phyloP scores from a whole-genome alignment of 2,329 filamentous ascomycete species.

The Pseudogymnoascus sp. region DNA sequence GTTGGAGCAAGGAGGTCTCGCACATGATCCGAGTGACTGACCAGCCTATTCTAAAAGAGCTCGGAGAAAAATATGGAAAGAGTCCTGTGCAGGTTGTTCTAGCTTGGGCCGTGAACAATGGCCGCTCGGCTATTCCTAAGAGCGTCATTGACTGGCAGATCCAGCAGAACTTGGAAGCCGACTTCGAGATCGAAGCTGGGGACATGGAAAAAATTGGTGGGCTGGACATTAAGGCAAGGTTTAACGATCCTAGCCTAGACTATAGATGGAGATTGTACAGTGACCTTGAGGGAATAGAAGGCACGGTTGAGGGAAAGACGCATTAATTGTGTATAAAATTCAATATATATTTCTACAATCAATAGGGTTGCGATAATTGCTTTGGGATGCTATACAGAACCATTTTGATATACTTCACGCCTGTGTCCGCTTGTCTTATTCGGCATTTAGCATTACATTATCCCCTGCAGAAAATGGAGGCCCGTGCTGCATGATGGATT shows the following conservation, averaged over 20 bases:
- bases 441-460: not conserved
- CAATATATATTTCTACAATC: not conserved
- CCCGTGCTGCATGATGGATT: not conserved
- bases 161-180: constrained; percentile 19
- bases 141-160: constrained; percentile 30
- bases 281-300: constrained; percentile 21
- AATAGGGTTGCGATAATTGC: not conserved
- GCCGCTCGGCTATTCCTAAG: constrained; percentile 31
- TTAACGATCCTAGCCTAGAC: constrained; percentile 19
- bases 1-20: constrained; percentile 26
- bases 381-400: not conserved
- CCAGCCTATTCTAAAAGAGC: constrained; percentile 22
- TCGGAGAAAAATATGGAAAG: constrained; percentile 25
- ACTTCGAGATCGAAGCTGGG: constrained; percentile 33
- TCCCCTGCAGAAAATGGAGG: not conserved
- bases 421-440: not conserved
- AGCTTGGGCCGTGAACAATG: constrained; percentile 29
- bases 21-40: constrained; percentile 26
- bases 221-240: constrained; percentile 26
- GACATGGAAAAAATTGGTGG: constrained; percentile 36
- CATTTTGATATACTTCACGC: not conserved
- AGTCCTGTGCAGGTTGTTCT: constrained; percentile 29
- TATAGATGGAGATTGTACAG: constrained; percentile 22
- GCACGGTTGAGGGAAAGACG: constrained; percentile 12
- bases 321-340: constrained; percentile 6